Evolutionary conservation across 768 basidiomycete genomes (phyloP).

Genomic region (Cubamyces lactineus): DNA sequence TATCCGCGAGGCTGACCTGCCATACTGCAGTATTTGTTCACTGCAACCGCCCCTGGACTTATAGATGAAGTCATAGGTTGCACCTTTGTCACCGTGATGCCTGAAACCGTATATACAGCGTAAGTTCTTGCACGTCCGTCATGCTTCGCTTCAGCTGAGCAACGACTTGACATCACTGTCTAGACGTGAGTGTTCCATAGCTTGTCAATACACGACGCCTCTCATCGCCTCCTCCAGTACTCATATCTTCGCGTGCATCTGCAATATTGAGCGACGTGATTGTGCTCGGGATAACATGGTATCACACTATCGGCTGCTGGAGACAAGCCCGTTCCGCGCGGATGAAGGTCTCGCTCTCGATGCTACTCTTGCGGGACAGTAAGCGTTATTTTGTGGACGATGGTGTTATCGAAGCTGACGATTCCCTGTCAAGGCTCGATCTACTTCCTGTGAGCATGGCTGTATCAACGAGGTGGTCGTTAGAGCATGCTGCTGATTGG

Average conservation of each 20-base stretch:
- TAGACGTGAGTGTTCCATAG: no score
- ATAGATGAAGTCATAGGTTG: neutral
- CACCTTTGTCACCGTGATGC: neutral
- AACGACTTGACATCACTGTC: no score
- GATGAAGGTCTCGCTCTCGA: neutral
- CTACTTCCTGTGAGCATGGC: constrained; percentile 2
- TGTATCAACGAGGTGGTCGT: neutral
- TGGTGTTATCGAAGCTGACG: no score
- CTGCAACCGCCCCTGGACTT: neutral
- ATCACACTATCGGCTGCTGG: neutral
- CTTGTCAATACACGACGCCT: no score
- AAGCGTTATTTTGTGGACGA: neutral
- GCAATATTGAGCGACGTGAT: neutral
- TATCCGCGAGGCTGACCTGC: neutral
- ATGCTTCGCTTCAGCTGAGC: no score
- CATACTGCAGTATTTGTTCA: neutral
- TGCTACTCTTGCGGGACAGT: constrained; percentile 1
- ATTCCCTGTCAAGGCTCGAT: neutral
- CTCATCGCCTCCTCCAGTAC: neutral
- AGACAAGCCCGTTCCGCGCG: neutral
- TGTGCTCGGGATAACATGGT: constrained; percentile 7
- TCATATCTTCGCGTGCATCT: neutral
- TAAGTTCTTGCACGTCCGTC: neutral
- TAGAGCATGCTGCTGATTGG: neutral
- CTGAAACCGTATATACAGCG: neutral